Evolutionary conservation across 768 basidiomycete genomes (phyloP).

Genomic region (Clitopilus hobsonii): DNA sequence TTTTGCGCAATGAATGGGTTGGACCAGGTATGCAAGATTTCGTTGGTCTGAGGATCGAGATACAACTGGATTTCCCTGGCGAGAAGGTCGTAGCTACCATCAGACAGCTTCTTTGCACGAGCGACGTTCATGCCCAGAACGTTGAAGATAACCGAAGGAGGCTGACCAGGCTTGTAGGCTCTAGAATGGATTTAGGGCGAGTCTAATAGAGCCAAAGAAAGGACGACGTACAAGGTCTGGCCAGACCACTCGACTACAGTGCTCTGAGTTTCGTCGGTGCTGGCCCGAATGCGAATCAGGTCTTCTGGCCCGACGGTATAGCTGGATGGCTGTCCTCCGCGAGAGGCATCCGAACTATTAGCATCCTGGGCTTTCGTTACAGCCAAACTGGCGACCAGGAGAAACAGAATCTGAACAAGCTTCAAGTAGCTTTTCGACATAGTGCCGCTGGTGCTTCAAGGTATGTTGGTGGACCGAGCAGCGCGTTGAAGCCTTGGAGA

Average conservation of each 20-base stretch:
- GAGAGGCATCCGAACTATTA: neutral
- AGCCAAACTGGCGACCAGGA: neutral
- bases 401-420: neutral
- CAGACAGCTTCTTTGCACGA: slow-evolving; percentile 9
- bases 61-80: slow-evolving; percentile 13
- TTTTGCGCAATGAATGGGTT: slow-evolving; percentile 12
- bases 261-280: slow-evolving; percentile 11
- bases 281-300: slow-evolving; percentile 13
- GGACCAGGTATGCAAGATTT: slow-evolving; percentile 15
- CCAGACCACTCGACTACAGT: slow-evolving; percentile 15
- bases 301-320: slow-evolving; percentile 6
- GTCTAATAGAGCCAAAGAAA: neutral
- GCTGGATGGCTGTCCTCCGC: neutral
- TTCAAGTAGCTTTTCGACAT: neutral
- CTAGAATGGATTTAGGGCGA: neutral
- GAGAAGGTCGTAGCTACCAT: slow-evolving; percentile 13
- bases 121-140: slow-evolving; percentile 17
- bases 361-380: neutral
- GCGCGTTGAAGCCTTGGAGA: no score
- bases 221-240: slow-evolving; percentile 12
- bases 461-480: neutral
- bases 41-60: slow-evolving; percentile 12
- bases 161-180: slow-evolving; percentile 12
- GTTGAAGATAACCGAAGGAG: slow-evolving; percentile 13
- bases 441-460: neutral